phyloP scores from a whole-genome alignment of 116 monocot species.

The Trichopus zeylanicus region DNA sequence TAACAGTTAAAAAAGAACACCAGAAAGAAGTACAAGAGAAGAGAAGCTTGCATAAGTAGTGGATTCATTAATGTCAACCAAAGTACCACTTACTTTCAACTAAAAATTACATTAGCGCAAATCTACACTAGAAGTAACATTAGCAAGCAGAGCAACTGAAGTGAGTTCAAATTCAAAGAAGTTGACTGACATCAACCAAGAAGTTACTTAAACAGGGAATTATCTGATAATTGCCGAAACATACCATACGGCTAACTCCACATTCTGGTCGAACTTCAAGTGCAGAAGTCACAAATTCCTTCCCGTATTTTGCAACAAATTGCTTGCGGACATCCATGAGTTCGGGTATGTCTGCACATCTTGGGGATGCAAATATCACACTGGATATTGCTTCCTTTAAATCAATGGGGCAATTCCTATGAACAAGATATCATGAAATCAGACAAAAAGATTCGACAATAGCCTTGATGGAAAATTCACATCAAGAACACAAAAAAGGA shows the following conservation, averaged over 20 bases:
- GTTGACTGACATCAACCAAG: not conserved
- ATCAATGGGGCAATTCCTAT: constrained; percentile 78
- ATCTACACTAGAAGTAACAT: not conserved
- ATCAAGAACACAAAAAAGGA: not conserved
- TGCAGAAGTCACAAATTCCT: constrained; percentile 66
- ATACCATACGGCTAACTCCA: constrained; percentile 71
- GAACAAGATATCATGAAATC: constrained; percentile 10
- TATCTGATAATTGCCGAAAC: not conserved
- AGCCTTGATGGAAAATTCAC: not conserved
- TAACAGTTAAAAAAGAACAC: not conserved
- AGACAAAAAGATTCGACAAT: too few relatives aligned
- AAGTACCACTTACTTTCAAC: too few relatives aligned
- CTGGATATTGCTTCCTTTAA: constrained; percentile 82
- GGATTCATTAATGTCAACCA: not conserved
- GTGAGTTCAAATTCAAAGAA: not conserved
- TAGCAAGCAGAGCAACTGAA: not conserved
- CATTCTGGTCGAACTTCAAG: constrained; percentile 79
- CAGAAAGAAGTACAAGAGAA: too few relatives aligned
- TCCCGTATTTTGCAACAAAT: constrained; percentile 72
- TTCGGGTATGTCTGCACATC: constrained; percentile 82
- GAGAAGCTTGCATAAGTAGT: too few relatives aligned
- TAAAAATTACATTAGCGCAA: not conserved
- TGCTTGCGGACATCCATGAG: constrained; percentile 66
- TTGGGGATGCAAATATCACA: constrained; percentile 80
- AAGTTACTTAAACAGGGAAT: not conserved